phyloP scores from a whole-genome alignment of 805 yeast species.

The Torulaspora delbrueckii region DNA sequence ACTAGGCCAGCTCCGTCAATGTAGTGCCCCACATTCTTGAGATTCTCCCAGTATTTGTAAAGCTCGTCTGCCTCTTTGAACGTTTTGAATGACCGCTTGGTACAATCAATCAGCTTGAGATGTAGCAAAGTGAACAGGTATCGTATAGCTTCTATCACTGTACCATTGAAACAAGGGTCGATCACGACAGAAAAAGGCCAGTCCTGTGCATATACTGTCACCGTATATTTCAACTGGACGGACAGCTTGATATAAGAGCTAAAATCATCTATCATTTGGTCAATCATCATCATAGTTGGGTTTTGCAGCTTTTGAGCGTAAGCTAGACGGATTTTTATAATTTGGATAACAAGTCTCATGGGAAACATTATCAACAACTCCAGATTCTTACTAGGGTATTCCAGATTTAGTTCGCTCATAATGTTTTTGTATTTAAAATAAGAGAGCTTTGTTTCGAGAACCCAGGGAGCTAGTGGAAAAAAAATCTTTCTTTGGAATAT shows the following conservation, averaged over 20 bases:
- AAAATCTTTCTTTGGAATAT: conserved; percentile 68
- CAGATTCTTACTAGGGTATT: conserved; percentile 62
- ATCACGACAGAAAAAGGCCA: conserved; percentile 69
- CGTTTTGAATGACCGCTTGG: conserved; percentile 67
- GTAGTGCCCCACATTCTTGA: conserved; percentile 70
- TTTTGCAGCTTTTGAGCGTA: conserved; percentile 75
- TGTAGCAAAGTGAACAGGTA: conserved; percentile 67
- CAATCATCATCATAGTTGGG: conserved; percentile 94
- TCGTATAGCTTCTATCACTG: conserved; percentile 66
- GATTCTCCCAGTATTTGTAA: conserved; percentile 73
- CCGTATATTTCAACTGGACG: conserved; percentile 64
- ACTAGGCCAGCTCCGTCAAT: conserved; percentile 77
- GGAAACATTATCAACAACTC: conserved; percentile 71
- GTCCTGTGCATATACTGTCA: conserved; percentile 51
- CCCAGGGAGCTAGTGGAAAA: conserved; percentile 70
- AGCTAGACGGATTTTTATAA: conserved; percentile 63
- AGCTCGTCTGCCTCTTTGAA: conserved; percentile 89
- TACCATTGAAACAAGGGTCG: conserved; percentile 59
- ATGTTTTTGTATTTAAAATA: conserved; percentile 55
- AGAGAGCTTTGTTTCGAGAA: conserved; percentile 72
- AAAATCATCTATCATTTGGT: conserved; percentile 85
- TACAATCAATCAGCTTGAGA: conserved; percentile 72
- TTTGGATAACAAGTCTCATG: conserved; percentile 69
- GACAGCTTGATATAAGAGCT: conserved; percentile 72
- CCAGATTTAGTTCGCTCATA: conserved; percentile 66